Conservation (phyloP, 176 grass and related monocot species). For the Carex kokanica region DNA sequence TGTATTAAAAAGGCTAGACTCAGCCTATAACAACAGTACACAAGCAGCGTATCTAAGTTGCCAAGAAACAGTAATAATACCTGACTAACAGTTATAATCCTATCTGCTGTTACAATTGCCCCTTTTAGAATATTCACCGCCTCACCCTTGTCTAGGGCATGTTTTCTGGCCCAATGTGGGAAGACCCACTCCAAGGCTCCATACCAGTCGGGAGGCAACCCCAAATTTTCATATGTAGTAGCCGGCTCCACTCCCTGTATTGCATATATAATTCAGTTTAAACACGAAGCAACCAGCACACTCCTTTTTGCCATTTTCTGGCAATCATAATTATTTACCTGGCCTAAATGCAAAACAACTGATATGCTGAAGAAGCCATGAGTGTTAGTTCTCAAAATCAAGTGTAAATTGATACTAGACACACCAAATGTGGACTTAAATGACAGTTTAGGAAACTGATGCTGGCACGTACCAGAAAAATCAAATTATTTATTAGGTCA, state of each 20-base stretch:
- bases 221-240: conserved; percentile 78
- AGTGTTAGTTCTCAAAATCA: neutral
- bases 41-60: neutral
- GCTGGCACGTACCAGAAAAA: neutral
- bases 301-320: neutral
- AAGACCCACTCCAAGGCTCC: conserved; percentile 96
- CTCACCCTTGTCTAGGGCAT: conserved; percentile 91
- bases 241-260: conserved; percentile 84
- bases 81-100: conserved; percentile 93
- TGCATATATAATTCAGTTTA: neutral
- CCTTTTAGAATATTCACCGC: conserved; percentile 94
- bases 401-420: neutral
- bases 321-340: neutral
- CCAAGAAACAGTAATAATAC: conserved; percentile 30
- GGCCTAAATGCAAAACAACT: neutral
- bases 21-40: neutral
- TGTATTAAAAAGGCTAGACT: neutral
- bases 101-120: conserved; percentile 88
- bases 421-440: neutral
- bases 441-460: neutral
- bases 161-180: conserved; percentile 80
- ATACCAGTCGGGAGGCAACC: conserved; percentile 83
- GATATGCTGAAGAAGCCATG: neutral
- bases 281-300: neutral
- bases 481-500: conserved; percentile 16